A percentile compares a stretch with the other conserved stretches of the same genome.
Evolutionary conservation across 2,329 filamentous ascomycete genomes (phyloP).

Genomic region (Aspergillus ibericus): DNA sequence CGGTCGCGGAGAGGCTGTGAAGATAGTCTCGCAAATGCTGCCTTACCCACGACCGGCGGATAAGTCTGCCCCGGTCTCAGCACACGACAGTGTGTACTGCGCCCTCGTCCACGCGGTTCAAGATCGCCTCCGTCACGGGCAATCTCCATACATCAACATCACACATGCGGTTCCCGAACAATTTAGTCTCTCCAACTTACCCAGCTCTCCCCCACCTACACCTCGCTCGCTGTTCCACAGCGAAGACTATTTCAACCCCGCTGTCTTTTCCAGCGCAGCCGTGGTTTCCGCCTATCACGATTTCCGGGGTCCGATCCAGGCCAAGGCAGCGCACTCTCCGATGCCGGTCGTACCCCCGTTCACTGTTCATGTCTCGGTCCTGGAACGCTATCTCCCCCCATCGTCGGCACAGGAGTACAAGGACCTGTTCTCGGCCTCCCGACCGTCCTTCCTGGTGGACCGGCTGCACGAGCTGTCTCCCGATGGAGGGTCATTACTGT

Average conservation of each 20-base stretch:
- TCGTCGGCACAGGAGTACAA: constrained; percentile 58
- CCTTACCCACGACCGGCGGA: constrained; percentile 52
- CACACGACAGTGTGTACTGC: constrained; percentile 49
- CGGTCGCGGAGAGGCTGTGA: constrained; percentile 47
- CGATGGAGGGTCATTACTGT: constrained; percentile 57
- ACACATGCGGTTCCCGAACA: constrained; percentile 64
- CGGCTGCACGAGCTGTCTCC: constrained; percentile 61
- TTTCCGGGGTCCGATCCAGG: constrained; percentile 48
- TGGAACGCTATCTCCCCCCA: constrained; percentile 67
- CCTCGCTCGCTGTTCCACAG: constrained; percentile 50
- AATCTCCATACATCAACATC: constrained; percentile 62
- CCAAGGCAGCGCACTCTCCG: constrained; percentile 48
- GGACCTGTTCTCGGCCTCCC: constrained; percentile 57
- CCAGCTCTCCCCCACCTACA: constrained; percentile 62
- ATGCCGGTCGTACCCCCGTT: constrained; percentile 60
- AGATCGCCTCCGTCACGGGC: constrained; percentile 49
- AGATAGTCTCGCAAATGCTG: constrained; percentile 61
- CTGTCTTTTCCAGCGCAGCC: constrained; percentile 63
- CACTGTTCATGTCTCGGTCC: constrained; percentile 60
- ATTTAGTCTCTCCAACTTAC: constrained; percentile 62
- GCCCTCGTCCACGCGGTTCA: constrained; percentile 58
- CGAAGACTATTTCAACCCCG: constrained; percentile 63
- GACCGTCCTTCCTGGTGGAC: constrained; percentile 60
- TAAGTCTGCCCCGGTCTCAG: constrained; percentile 29
- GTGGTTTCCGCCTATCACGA: constrained; percentile 60